Evolutionary conservation across 139 green algal species (phyloP), one percentile per base, ranked within the genome.

Genomic region (Chlamydomonas asymmetrica): DNA sequence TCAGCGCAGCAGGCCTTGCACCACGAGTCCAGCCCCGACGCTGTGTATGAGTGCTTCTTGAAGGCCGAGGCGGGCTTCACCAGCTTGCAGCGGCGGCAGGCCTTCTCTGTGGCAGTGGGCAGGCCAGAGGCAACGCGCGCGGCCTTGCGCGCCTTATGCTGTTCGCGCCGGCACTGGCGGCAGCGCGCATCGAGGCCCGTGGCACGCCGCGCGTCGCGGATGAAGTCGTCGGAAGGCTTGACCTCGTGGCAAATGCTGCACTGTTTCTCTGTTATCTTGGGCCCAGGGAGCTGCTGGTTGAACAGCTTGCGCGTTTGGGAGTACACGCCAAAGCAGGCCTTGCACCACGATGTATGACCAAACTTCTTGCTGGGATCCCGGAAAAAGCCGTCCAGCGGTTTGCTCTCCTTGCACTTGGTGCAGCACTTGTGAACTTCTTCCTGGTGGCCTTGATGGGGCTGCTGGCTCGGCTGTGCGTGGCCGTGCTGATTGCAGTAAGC

Each of bases 1-100:
- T 68, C 62, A 13, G n/a, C 31, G 62, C 62, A 68, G 37, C 62
- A 68, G 16, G 62, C 34, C 62, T 68, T 68, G 37, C 62, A 68
- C 62, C 62, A 68, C 4, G 62, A 68, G 35, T 68, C 62, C 62
- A 68, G 35, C 4, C 62, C 62, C 8, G 20, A 37, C 9, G 31
- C 32, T 10, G 62, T 68, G 35, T 68, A 68, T 10, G 62, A 37
- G 38, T 68, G 62, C n/a, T 40, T 39, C 62, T 68, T 68, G 62
- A 68, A 68, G 13, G 31, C 32, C 13, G 62, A 35, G 22, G 62
- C 62, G 6, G 62, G 62, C 62, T 68, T 68, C 13, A 68, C 37
- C 4, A 23, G 31, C 37, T 68, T 37, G 62, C 62, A 68, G 20
- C 62, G 62, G 13, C 20, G 50, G 62, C 62, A 68, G 37, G 50